Conservation (phyloP, 176 grass and related monocot genomes). For the Saccharum spontaneum region DNA sequence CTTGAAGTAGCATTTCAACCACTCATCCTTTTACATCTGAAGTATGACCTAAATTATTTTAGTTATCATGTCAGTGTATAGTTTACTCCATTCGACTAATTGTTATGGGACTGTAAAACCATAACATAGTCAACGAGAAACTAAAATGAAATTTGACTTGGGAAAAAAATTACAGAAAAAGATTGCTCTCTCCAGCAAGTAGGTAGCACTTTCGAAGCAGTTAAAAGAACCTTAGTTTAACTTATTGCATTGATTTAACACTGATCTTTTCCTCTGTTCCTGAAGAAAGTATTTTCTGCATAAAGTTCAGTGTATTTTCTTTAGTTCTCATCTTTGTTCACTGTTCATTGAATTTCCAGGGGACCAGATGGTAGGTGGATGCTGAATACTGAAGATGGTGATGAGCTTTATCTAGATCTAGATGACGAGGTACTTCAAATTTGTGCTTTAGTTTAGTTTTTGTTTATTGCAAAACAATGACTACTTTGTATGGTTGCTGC, state of each 20-base stretch:
- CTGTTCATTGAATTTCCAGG: constrained; percentile 35
- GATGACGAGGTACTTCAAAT: constrained; percentile 73
- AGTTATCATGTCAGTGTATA: background rate
- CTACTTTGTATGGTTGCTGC: background rate
- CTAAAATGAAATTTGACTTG: background rate
- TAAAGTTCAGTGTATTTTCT: constrained; percentile 13
- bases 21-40: background rate
- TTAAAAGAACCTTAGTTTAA: background rate
- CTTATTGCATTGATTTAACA: background rate
- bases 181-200: background rate
- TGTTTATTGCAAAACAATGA: background rate
- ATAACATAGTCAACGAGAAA: background rate
- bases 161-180: background rate
- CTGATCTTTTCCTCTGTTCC: background rate
- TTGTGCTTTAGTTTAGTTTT: background rate
- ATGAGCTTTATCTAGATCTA: constrained; percentile 68
- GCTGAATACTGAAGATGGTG: constrained; percentile 40
- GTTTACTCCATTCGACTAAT: background rate
- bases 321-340: constrained; percentile 16
- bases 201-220: background rate
- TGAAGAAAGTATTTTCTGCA: background rate
- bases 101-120: background rate
- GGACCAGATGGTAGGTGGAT: constrained; percentile 76
- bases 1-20: constrained; percentile 14
- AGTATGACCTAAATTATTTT: background rate